A percentile compares a stretch with the other conserved stretches of the same genome.
These are phyloP conservation scores for Mallotus repandus DNA, from an alignment of 441 rosid species.

Conservation along the genomic window DNA sequence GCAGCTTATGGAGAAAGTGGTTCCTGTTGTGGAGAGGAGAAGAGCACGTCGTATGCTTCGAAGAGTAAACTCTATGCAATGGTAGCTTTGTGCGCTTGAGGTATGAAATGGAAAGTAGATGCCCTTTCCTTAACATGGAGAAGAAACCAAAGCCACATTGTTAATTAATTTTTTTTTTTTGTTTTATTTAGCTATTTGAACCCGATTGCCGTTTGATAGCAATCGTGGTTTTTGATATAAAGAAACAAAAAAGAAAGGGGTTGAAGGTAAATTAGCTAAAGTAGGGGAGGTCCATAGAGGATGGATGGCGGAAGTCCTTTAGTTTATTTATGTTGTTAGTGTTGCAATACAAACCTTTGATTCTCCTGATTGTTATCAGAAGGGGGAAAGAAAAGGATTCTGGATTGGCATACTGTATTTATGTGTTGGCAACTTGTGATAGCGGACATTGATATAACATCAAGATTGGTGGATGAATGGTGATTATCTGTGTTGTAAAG, in stretches of 20 bases:
- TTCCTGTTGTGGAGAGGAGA: slow-evolving; percentile 54
- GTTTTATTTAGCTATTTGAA: slow-evolving; percentile 21
- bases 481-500: too few relatives aligned
- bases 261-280: slow-evolving; percentile 16
- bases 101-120: slow-evolving; percentile 3
- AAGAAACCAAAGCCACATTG: slow-evolving; percentile 1
- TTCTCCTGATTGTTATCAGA: slow-evolving; percentile 6
- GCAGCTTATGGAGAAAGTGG: slow-evolving; percentile 68
- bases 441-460: too few relatives aligned
- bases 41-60: slow-evolving; percentile 42
- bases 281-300: slow-evolving; percentile 2
- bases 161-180: slow-evolving; percentile 12
- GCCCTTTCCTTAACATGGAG: slow-evolving; percentile 12
- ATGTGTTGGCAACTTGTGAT: slow-evolving; percentile 17
- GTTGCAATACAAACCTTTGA: slow-evolving; percentile 9
- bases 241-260: not conserved
- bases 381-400: slow-evolving; percentile 1
- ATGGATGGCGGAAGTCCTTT: slow-evolving; percentile 7
- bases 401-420: slow-evolving; percentile 26
- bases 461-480: too few relatives aligned
- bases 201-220: slow-evolving; percentile 21
- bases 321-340: slow-evolving; percentile 23
- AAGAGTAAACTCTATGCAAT: slow-evolving; percentile 48
- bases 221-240: slow-evolving; percentile 10
- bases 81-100: slow-evolving; percentile 37